Base-by-base conservation (phyloP, 768 basidiomycete species). In the Psilocybe azurescens region DNA sequence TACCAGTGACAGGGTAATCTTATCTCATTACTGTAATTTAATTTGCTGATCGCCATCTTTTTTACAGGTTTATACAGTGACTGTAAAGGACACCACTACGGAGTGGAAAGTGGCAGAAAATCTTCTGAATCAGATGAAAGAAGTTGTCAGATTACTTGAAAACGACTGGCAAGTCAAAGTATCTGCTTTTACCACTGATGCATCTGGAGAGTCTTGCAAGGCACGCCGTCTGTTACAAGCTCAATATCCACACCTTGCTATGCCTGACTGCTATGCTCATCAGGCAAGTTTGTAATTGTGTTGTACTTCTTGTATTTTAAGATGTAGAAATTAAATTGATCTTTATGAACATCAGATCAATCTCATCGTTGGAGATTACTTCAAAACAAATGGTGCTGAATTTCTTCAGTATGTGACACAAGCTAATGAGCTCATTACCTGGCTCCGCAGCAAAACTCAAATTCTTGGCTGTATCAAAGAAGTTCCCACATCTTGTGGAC, bases 291-390 rank as follows among this genome's bases (percentile, higher is more conserved):
- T 66, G 70, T 61, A 65, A 70, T 59, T 61, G n/a, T n/a, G n/a
- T n/a, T n/a, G n/a, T 62, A 56, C 38, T 28, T 38, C 13, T 28
- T 56, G 29, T 2, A 13, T 56, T 56, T 8, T n/a, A 32, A 32
- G 47, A 16, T 18, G n/a, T n/a, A n/a, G n/a, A n/a, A n/a, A 46
- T 24, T 33, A 58, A 57, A 46, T 36, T 46, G 16, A 44, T 24
- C 44, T 29, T 58, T n/a, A 53, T 62, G 18, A 13, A 53, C 4
- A 5, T 18, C 60, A 80, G 79, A 70, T 75, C 24, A 79, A 80
- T 65, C 70, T 81, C 7, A 70, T 82, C 52, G 75, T 81, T 30
- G 72, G 76, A 3, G 73, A 82, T 49, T 79, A 77, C 56, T 75
- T 80, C 59, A 74, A 75, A 57, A 56, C 57, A 0, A 66, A 65